Conservation (phyloP, 1,139 yeast genomes). For the Candida gigantensis region DNA sequence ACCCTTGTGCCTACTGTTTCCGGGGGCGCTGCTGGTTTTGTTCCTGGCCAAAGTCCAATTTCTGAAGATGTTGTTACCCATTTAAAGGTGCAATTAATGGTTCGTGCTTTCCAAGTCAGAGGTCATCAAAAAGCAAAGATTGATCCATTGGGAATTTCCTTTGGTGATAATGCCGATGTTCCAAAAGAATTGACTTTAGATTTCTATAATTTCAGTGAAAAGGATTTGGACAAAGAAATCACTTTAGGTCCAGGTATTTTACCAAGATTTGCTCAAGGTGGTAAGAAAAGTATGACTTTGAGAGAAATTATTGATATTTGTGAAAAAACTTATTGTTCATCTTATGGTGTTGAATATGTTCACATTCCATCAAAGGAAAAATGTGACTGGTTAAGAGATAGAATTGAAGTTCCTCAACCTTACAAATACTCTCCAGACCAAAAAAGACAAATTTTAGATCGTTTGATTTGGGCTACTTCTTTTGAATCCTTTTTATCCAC, state of each 20-base stretch:
- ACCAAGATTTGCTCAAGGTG: constrained; percentile 81
- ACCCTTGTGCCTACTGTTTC: constrained; percentile 74
- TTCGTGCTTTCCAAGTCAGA: constrained; percentile 97
- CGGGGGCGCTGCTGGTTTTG: constrained; percentile 66
- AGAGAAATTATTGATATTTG: constrained; percentile 76
- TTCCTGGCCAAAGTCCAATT: constrained; percentile 45
- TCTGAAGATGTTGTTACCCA: constrained; percentile 78
- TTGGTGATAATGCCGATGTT: constrained; percentile 61
- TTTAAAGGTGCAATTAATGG: constrained; percentile 91
- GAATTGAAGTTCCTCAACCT: constrained; percentile 91
- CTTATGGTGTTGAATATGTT: constrained; percentile 92
- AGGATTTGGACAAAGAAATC: constrained; percentile 80
- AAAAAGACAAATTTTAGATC: constrained; percentile 94
- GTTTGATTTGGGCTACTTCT: constrained; percentile 94
- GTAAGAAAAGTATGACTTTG: constrained; percentile 65
- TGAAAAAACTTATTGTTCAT: constrained; percentile 82
- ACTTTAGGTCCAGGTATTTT: constrained; percentile 96
- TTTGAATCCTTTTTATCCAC: constrained; percentile 91
- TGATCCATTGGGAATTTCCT: constrained; percentile 90
- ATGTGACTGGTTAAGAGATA: constrained; percentile 98
- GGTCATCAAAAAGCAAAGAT: constrained; percentile 95
- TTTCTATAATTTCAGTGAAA: constrained; percentile 85
- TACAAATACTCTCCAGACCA: constrained; percentile 82
- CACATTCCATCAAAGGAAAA: constrained; percentile 95
- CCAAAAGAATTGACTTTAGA: constrained; percentile 92